Evolutionary conservation across 139 green algal species (phyloP).

Genomic region (Chlorella sp.): DNA sequence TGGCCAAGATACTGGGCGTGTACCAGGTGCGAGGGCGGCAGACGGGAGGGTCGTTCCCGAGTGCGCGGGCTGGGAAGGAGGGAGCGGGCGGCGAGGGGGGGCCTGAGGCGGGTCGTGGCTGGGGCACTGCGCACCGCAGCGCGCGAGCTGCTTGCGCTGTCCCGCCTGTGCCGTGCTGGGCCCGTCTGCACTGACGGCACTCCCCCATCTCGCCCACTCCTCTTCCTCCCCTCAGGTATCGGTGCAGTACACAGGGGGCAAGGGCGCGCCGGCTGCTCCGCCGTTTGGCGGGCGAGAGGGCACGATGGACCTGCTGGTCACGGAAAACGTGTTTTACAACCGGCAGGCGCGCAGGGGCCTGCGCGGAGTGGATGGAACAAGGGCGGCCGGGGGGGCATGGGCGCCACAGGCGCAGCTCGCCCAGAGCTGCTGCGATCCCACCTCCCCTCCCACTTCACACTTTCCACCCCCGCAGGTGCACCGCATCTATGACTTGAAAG

Average conservation of each 20-base stretch:
- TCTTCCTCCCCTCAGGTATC: constrained; percentile 7
- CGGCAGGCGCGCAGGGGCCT: constrained; percentile 33
- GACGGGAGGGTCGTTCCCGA: too few relatives aligned
- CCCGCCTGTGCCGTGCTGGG: neutral
- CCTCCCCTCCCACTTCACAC: neutral
- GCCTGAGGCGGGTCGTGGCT: neutral
- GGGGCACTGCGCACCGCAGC: too few relatives aligned
- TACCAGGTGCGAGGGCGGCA: constrained; percentile 74
- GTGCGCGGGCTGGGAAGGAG: too few relatives aligned
- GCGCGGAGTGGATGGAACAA: neutral
- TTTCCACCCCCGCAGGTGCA: constrained; percentile 27
- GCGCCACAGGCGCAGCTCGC: neutral
- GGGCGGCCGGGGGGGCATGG: neutral
- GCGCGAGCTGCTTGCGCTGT: neutral
- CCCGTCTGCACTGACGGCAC: neutral
- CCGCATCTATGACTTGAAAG: constrained; percentile 96
- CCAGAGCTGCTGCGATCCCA: too few relatives aligned
- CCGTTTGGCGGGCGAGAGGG: constrained; percentile 46
- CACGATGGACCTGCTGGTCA: constrained; percentile 87
- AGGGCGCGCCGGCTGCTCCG: constrained; percentile 1
- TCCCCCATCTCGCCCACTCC: too few relatives aligned
- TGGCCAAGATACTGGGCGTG: constrained; percentile 94
- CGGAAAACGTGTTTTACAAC: constrained; percentile 96
- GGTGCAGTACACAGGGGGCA: constrained; percentile 22
- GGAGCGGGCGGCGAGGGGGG: too few relatives aligned